Conservation (phyloP, 2,329 filamentous ascomycete species). For the Neoascochyta sp. region DNA sequence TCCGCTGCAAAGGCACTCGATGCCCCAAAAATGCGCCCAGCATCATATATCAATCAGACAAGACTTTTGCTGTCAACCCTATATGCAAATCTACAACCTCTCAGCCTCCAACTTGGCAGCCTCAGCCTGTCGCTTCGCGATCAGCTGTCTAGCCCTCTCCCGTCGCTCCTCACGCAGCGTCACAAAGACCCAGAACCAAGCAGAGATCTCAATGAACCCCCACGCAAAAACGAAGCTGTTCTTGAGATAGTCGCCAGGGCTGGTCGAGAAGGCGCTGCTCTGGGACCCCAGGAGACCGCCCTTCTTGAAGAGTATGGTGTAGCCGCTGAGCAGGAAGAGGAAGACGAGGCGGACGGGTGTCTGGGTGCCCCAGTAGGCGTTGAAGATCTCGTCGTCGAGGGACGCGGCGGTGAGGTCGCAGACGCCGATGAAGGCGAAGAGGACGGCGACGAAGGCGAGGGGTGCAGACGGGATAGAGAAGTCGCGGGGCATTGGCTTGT, state of each 20-base stretch:
- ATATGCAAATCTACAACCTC: neutral
- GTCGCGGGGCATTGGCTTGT: conserved; percentile 61
- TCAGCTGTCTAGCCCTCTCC: conserved; percentile 24
- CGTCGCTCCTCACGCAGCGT: conserved; percentile 37
- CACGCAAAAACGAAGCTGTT: conserved; percentile 83
- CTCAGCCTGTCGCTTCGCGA: conserved; percentile 35
- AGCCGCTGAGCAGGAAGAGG: conserved; percentile 59
- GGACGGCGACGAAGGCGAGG: conserved; percentile 63
- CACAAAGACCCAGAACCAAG: conserved; percentile 73
- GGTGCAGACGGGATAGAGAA: conserved; percentile 68
- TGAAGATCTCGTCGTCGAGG: conserved; percentile 42
- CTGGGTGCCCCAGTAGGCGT: conserved; percentile 48
- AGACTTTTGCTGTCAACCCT: no score
- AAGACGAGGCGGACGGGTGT: conserved; percentile 64
- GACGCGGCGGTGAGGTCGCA: conserved; percentile 47
- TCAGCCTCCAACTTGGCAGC: conserved; percentile 15
- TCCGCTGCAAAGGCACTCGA: no score
- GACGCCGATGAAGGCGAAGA: conserved; percentile 60
- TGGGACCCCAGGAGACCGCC: conserved; percentile 43
- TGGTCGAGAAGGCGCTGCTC: conserved; percentile 22
- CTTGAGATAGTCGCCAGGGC: conserved; percentile 62
- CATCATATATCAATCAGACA: no score
- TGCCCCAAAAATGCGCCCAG: no score
- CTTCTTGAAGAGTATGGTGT: conserved; percentile 61
- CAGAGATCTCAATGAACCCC: conserved; percentile 75